Conservation (phyloP, 1,284 basidiomycete genomes). For the Exobasidium rhododendri region DNA sequence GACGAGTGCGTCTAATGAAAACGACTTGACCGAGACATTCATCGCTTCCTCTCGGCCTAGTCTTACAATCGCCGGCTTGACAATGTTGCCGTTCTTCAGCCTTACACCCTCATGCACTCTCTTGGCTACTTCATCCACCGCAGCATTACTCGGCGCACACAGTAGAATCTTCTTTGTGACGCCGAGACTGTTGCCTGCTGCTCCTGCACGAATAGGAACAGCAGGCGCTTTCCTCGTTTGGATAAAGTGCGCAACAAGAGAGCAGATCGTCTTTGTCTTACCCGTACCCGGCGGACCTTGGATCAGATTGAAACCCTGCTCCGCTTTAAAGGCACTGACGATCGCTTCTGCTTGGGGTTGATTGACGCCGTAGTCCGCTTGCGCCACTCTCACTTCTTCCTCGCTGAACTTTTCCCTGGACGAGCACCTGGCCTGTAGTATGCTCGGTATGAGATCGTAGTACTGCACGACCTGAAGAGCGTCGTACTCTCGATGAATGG, state of each 20-base stretch:
- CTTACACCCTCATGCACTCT: constrained; percentile 77
- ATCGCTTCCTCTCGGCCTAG: constrained; percentile 78
- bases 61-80: constrained; percentile 77
- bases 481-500: constrained; percentile 85
- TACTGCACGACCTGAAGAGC: constrained; percentile 78
- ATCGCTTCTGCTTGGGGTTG: constrained; percentile 93
- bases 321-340: constrained; percentile 64
- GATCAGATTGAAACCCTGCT: constrained; percentile 80
- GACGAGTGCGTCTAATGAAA: constrained; percentile 68
- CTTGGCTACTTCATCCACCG: constrained; percentile 91
- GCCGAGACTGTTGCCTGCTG: not conserved
- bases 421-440: constrained; percentile 67
- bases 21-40: constrained; percentile 76
- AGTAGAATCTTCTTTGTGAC: constrained; percentile 72
- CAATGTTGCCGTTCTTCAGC: constrained; percentile 62
- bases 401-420: constrained; percentile 56
- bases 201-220: constrained; percentile 24
- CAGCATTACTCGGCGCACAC: constrained; percentile 97
- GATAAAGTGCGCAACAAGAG: constrained; percentile 80
- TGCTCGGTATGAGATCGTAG: constrained; percentile 71
- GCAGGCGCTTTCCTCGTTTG: constrained; percentile 55
- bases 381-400: constrained; percentile 61
- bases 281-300: constrained; percentile 98
- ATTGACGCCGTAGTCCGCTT: constrained; percentile 75
- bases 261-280: constrained; percentile 97